These are phyloP conservation scores for Akanthomyces uredinophilus DNA, from an alignment of 2,329 filamentous ascomycete genomes.

Conservation along the genomic window DNA sequence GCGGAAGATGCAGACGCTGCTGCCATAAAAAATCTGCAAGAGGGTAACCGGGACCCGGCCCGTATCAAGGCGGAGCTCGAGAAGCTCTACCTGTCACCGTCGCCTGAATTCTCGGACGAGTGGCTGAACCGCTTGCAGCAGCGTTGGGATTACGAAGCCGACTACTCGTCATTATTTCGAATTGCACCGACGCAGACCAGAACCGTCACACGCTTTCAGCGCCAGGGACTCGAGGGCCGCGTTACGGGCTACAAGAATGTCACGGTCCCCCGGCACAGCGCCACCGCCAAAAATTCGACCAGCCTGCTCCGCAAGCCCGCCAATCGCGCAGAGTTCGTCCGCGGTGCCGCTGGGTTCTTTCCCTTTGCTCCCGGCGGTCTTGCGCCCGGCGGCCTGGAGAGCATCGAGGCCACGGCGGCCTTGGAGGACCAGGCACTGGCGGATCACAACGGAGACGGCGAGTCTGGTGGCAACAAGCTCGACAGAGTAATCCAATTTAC, in stretches of 20 bases:
- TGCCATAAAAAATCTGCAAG: slow-evolving; percentile 13
- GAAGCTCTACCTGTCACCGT: slow-evolving; percentile 71
- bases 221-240: slow-evolving; percentile 85
- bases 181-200: slow-evolving; percentile 87
- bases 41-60: slow-evolving; percentile 42
- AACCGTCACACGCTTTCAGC: slow-evolving; percentile 87
- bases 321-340: slow-evolving; percentile 81
- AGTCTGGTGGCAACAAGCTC: slow-evolving; percentile 52
- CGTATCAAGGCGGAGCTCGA: slow-evolving; percentile 68
- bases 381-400: slow-evolving; percentile 74
- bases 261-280: slow-evolving; percentile 81
- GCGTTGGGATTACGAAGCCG: slow-evolving; percentile 75
- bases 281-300: slow-evolving; percentile 92
- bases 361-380: slow-evolving; percentile 89
- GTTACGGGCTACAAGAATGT: slow-evolving; percentile 94
- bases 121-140: slow-evolving; percentile 91
- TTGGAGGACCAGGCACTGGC: slow-evolving; percentile 70
- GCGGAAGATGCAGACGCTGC: slow-evolving; percentile 21
- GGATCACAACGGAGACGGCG: slow-evolving; percentile 38
- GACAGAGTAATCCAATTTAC: slow-evolving; percentile 80
- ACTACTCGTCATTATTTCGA: slow-evolving; percentile 79
- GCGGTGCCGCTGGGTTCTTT: slow-evolving; percentile 88
- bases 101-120: slow-evolving; percentile 69
- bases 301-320: slow-evolving; percentile 83
- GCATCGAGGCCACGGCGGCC: slow-evolving; percentile 78